Evolutionary conservation across 371 early-diverging fungal genomes (phyloP), one percentile per base, ranked within the genome.

Genomic region (Circinella minor): DNA sequence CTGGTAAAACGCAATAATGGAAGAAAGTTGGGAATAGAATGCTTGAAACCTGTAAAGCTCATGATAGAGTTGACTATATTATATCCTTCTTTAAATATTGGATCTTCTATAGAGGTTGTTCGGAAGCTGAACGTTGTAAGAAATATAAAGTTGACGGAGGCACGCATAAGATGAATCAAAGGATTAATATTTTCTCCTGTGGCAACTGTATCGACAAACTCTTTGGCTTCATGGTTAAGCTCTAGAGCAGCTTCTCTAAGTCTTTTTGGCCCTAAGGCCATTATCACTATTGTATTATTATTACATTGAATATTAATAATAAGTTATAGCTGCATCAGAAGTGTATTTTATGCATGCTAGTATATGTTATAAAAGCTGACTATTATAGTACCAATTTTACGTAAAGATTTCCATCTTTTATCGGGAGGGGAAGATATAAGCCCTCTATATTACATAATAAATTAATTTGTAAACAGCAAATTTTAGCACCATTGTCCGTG

Each of bases 21-120:
- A 7, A 74, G n/a, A 55, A 68, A 65, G 14, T 65, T 57, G 17
- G 63, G 37, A 5, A 74, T 37, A 20, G 70, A 70, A 11, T 72
- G 20, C 14, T 46, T n/a, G 13, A 55, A 8, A 18, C 62, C 49
- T 6, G 66, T 59, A 18, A 60, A 36, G 20, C 66, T 51, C n/a
- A 66, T 37, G 4, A 14, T 34, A 4, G 36, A 51, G 18, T 71
- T 51, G 15, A 65, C 54, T 14, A 60, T 17, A 14, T 34, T 20
- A 27, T 66, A 47, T n/a, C 65, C 46, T 39, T 39, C 20, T 18
- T 46, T 49, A 55, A 60, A 71, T 1, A 71, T 61, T 13, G 71
- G 71, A 43, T 71, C 71, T 14, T 71, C 66, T 9, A 38, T 34
- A 2, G 66, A 66, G 2, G 20, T 46, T 15, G 55, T 37, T 14